Conservation (phyloP, 176 grass and related monocot species). For the Luzula sylvatica region DNA sequence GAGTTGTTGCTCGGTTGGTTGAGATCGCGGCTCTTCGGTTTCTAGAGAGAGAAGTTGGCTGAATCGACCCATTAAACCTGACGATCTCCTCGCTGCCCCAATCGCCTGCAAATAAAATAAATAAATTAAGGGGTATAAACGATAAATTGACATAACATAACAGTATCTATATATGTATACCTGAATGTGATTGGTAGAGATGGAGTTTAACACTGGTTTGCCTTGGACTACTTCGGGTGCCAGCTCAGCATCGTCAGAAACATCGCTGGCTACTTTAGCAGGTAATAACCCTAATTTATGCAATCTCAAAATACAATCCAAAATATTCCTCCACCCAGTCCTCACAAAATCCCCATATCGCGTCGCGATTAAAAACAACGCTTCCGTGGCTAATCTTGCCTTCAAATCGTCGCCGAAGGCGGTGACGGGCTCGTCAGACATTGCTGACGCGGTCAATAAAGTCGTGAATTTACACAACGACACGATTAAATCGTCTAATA, state of each 20-base stretch:
- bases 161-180: neutral
- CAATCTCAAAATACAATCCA: slow-evolving; percentile 96
- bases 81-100: slow-evolving; percentile 81
- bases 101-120: slow-evolving; percentile 21
- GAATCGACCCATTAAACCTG: slow-evolving; percentile 98
- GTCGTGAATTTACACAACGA: slow-evolving; percentile 98
- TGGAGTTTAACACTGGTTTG: slow-evolving; percentile 52
- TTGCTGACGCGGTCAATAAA: slow-evolving; percentile 66
- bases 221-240: slow-evolving; percentile 64
- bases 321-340: slow-evolving; percentile 91
- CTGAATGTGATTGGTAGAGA: slow-evolving; percentile 75
- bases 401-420: slow-evolving; percentile 96
- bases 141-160: no score
- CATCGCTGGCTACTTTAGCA: slow-evolving; percentile 84
- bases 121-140: no score
- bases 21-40: slow-evolving; percentile 85
- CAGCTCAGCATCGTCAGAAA: slow-evolving; percentile 72
- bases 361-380: slow-evolving; percentile 86
- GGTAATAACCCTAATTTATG: slow-evolving; percentile 95
- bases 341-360: slow-evolving; percentile 83
- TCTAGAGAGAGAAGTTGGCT: slow-evolving; percentile 93
- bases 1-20: slow-evolving; percentile 97
- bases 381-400: slow-evolving; percentile 90
- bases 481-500: slow-evolving; percentile 95
- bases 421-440: slow-evolving; percentile 93